Evolutionary conservation across 2,329 filamentous ascomycete species (phyloP).

Genomic region (Monilinia laxa): DNA sequence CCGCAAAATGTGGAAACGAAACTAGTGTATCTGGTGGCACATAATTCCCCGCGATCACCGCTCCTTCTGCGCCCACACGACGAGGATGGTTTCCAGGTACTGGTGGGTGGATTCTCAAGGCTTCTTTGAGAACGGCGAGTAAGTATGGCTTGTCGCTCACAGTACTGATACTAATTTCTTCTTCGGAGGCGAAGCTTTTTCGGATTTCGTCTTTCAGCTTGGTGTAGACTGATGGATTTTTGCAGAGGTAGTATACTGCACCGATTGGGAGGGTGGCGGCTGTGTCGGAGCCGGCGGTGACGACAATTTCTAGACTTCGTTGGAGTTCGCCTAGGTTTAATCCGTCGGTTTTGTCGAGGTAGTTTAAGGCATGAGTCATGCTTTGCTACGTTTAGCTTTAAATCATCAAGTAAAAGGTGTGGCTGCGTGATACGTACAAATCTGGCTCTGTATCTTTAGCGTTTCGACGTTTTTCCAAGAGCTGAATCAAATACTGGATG

Average conservation of each 20-base stretch:
- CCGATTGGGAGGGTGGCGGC: conserved; percentile 1
- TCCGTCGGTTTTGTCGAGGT: background rate
- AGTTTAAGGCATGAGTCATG: background rate
- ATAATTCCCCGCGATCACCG: background rate
- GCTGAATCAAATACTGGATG: background rate
- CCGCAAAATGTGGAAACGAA: background rate
- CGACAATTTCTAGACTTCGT: background rate
- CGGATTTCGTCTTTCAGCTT: background rate
- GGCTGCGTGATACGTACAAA: background rate
- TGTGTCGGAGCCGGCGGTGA: background rate
- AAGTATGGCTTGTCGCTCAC: background rate
- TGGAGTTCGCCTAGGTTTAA: conserved; percentile 1
- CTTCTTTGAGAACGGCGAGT: background rate
- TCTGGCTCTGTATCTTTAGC: conserved; percentile 4
- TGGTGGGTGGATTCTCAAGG: background rate
- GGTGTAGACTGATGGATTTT: background rate
- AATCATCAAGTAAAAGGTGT: too few species aligned
- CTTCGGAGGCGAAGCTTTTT: background rate
- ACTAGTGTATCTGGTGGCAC: background rate
- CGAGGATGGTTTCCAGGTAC: background rate
- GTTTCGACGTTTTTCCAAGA: background rate
- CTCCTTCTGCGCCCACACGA: background rate
- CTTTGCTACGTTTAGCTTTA: background rate
- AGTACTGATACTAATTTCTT: background rate
- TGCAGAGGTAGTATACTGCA: conserved; percentile 1